These are phyloP conservation scores for Volvox africanus DNA, from an alignment of 139 green algal species.

Conservation along the genomic window DNA sequence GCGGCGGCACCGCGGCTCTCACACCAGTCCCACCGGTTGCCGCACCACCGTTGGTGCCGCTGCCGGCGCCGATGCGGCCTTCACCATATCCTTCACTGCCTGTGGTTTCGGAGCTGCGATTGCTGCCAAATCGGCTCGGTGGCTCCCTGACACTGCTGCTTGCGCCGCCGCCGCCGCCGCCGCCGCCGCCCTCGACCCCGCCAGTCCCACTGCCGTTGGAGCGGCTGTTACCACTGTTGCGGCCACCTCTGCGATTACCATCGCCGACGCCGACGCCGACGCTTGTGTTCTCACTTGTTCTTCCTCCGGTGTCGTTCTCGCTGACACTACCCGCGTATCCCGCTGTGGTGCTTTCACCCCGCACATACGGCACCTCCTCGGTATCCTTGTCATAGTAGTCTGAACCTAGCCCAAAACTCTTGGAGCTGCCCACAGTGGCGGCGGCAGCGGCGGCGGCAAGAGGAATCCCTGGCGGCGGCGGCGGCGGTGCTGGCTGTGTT, in stretches of 20 bases:
- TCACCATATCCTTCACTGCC: neutral
- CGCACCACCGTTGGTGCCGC: neutral
- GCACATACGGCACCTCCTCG: neutral
- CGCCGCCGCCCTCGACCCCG: neutral
- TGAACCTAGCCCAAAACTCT: too few relatives aligned
- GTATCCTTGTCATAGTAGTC: neutral
- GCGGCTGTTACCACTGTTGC: too few relatives aligned
- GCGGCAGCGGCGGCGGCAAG: neutral
- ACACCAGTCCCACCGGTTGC: neutral
- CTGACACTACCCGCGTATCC: neutral
- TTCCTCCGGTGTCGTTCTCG: neutral
- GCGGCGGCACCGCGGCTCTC: slow-evolving; percentile 9
- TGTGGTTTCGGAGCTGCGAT: neutral
- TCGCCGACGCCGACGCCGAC: neutral
- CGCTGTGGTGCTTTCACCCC: neutral
- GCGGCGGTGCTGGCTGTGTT: neutral
- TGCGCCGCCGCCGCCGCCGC: neutral
- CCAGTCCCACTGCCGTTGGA: too few relatives aligned
- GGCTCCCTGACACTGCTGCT: neutral
- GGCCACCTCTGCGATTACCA: neutral
- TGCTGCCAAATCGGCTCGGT: neutral
- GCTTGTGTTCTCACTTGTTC: neutral
- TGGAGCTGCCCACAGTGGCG: neutral
- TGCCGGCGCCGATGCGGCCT: neutral
- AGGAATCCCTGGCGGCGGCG: neutral